Percentiles rank a stretch among this genome's conserved stretches.
phyloP scores from a whole-genome alignment of 257 asterid species.

The Salvia rosmarinus region DNA sequence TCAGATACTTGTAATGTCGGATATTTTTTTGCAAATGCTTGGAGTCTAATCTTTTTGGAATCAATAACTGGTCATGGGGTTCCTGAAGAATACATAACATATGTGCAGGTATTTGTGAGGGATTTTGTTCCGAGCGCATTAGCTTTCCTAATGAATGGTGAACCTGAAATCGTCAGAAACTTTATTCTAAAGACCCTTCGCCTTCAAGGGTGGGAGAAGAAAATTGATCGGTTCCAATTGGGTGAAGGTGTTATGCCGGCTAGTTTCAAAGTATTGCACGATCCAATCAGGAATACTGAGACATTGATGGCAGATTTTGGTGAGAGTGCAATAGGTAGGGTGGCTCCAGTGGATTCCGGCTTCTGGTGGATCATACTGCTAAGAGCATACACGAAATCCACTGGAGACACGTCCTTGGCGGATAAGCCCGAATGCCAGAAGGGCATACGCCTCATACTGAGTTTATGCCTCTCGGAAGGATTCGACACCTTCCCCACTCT shows the following conservation, averaged over 20 bases:
- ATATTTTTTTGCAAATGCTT: not conserved
- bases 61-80: not conserved
- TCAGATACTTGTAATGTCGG: not conserved
- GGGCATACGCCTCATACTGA: constrained; percentile 53
- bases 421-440: constrained; percentile 61
- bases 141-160: constrained; percentile 60
- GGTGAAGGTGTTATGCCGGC: constrained; percentile 67
- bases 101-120: constrained; percentile 57
- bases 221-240: constrained; percentile 54
- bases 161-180: constrained; percentile 55
- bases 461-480: constrained; percentile 59
- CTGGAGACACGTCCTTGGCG: constrained; percentile 56
- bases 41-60: not conserved
- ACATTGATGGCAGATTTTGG: constrained; percentile 61
- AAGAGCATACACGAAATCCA: constrained; percentile 57
- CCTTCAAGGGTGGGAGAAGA: constrained; percentile 62
- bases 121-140: constrained; percentile 62
- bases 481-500: constrained; percentile 61
- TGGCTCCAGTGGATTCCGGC: constrained; percentile 63
- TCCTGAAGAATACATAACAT: constrained; percentile 2
- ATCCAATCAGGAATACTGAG: constrained; percentile 52
- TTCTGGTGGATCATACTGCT: constrained; percentile 62
- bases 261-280: constrained; percentile 58
- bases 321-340: constrained; percentile 61
- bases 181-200: constrained; percentile 55